phyloP scores from a whole-genome alignment of 495 filamentous ascomycete species.

The Penicillium tannophilum region DNA sequence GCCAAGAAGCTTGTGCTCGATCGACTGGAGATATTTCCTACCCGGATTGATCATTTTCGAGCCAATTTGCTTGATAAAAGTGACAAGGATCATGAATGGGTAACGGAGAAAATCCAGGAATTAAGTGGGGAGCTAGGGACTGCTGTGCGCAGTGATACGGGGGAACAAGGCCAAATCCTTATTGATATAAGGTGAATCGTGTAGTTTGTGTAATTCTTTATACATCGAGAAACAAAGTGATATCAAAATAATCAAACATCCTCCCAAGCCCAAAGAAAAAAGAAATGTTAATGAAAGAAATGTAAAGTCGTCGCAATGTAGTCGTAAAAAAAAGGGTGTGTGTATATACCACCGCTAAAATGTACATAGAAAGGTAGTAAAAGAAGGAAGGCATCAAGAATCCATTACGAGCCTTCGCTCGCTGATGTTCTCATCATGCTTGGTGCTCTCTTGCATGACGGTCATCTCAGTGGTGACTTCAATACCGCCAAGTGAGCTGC shows the following conservation, averaged over 20 bases:
- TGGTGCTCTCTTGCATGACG: slow-evolving; percentile 28
- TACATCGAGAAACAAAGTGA: neutral
- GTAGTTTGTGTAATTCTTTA: neutral
- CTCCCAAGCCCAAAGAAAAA: slow-evolving; percentile 4
- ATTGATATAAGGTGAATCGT: slow-evolving; percentile 18
- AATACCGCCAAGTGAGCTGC: slow-evolving; percentile 27
- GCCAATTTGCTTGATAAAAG: slow-evolving; percentile 22
- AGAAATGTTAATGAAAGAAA: slow-evolving; percentile 1
- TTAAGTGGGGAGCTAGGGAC: slow-evolving; percentile 30
- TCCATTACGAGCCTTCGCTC: slow-evolving; percentile 29
- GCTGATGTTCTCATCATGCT: slow-evolving; percentile 25
- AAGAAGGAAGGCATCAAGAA: slow-evolving; percentile 17
- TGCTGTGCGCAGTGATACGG: slow-evolving; percentile 14
- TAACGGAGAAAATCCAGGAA: slow-evolving; percentile 18
- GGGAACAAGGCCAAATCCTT: slow-evolving; percentile 31
- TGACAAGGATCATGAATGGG: slow-evolving; percentile 34
- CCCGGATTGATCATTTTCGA: slow-evolving; percentile 28
- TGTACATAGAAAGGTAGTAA: slow-evolving; percentile 5
- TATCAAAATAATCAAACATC: slow-evolving; percentile 3
- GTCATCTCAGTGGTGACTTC: slow-evolving; percentile 43
- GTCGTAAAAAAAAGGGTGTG: slow-evolving; percentile 8
- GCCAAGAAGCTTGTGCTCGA: slow-evolving; percentile 18
- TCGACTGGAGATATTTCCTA: slow-evolving; percentile 36
- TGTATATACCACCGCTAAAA: neutral
- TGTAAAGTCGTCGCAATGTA: slow-evolving; percentile 15